phyloP scores from a whole-genome alignment of 768 basidiomycete genomes.

The Suillus brevipes region DNA sequence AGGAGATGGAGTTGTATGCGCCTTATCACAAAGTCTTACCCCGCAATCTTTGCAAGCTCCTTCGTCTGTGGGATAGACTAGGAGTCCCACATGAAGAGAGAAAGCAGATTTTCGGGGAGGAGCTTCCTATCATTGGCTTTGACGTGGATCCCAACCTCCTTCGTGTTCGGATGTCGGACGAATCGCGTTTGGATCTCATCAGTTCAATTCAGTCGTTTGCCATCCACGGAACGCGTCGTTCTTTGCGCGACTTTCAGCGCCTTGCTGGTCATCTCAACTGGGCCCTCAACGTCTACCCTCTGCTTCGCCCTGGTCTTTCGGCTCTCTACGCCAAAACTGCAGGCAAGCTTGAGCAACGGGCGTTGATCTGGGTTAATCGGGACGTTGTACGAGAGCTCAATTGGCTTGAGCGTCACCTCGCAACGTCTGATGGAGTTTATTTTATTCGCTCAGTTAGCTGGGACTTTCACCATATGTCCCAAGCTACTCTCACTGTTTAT shows the following conservation, averaged over 20 bases:
- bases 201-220: neutral
- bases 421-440: neutral
- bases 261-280: too few relatives aligned
- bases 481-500: conserved; percentile 14
- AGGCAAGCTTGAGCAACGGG: neutral
- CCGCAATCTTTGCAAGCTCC: conserved; percentile 22
- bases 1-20: neutral
- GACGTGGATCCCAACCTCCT: conserved; percentile 23
- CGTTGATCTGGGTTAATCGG: too few relatives aligned
- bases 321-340: too few relatives aligned
- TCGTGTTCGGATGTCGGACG: conserved; percentile 9
- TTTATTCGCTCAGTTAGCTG: conserved; percentile 8
- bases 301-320: too few relatives aligned
- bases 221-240: neutral
- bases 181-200: neutral
- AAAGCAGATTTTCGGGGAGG: conserved; percentile 29
- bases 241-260: conserved; percentile 4
- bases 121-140: conserved; percentile 32
- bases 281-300: too few relatives aligned
- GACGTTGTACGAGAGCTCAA: neutral
- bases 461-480: conserved; percentile 5
- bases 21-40: conserved; percentile 24
- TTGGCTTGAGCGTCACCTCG: conserved; percentile 21
- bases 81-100: conserved; percentile 26
- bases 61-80: conserved; percentile 26